phyloP scores from a whole-genome alignment of 306 rosid species.

The Fagus sylvatica region DNA sequence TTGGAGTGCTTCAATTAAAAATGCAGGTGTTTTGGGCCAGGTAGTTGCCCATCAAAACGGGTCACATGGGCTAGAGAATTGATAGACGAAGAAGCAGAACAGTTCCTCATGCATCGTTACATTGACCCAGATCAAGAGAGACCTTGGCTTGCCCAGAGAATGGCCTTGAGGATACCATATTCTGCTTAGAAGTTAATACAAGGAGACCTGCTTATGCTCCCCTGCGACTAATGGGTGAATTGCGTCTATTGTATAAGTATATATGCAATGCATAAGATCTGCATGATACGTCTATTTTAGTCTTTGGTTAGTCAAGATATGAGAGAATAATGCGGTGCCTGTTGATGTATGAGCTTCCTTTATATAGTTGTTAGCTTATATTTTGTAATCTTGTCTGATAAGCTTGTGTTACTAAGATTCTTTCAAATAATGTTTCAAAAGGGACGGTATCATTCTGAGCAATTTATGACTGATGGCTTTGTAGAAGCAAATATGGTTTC shows the following conservation, averaged over 20 bases:
- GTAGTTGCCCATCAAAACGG: conserved; percentile 59
- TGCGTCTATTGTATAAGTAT: conserved; percentile 3
- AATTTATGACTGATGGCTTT: neutral
- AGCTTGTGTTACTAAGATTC: neutral
- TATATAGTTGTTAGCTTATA: too few species aligned
- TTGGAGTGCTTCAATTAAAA: conserved; percentile 22
- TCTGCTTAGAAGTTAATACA: conserved; percentile 49
- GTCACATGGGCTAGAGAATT: conserved; percentile 72
- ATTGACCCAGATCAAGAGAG: conserved; percentile 65
- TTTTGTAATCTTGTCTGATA: neutral
- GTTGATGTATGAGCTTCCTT: conserved; percentile 12
- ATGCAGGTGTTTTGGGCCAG: conserved; percentile 76
- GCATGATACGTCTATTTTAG: conserved; percentile 5
- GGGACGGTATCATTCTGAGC: neutral
- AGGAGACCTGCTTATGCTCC: conserved; percentile 15
- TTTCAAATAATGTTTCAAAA: neutral
- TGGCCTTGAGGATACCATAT: conserved; percentile 71
- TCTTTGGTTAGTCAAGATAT: conserved; percentile 16
- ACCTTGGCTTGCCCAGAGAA: conserved; percentile 87
- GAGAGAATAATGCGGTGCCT: neutral
- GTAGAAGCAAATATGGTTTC: neutral
- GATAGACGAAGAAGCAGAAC: conserved; percentile 58
- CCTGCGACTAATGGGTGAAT: neutral
- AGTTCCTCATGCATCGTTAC: conserved; percentile 65
- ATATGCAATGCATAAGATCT: neutral